A percentile compares a stretch with the other conserved stretches of the same genome.
Evolutionary conservation across 2,329 filamentous ascomycete species (phyloP).

Genomic region (Phoma sp.): DNA sequence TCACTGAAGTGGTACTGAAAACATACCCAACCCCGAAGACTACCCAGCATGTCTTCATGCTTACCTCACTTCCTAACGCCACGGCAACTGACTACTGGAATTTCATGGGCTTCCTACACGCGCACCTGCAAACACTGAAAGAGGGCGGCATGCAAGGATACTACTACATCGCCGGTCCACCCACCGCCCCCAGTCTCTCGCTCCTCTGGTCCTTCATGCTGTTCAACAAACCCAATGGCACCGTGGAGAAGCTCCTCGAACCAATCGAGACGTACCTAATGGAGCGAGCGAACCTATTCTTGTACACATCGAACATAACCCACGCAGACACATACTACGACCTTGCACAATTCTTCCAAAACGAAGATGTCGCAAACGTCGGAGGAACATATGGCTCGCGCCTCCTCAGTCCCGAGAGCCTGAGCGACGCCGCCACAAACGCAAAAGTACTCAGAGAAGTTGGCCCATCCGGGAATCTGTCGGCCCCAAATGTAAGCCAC

Average conservation of each 20-base stretch:
- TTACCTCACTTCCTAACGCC: conserved; percentile 18
- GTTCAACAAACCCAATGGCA: conserved; percentile 31
- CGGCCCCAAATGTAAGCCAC: neutral
- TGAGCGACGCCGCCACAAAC: conserved; percentile 22
- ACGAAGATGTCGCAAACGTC: conserved; percentile 33
- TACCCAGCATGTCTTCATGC: conserved; percentile 22
- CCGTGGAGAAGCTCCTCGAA: conserved; percentile 25
- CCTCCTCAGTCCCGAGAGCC: conserved; percentile 27
- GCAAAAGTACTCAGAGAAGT: conserved; percentile 21
- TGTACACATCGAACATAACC: conserved; percentile 20
- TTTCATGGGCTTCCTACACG: conserved; percentile 30
- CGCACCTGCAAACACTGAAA: conserved; percentile 33
- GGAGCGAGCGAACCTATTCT: conserved; percentile 13
- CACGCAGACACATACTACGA: conserved; percentile 24
- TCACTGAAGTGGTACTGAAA: conserved; percentile 34
- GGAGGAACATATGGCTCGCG: conserved; percentile 32
- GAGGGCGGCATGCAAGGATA: conserved; percentile 39
- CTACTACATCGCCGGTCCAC: conserved; percentile 34
- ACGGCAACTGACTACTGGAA: conserved; percentile 25
- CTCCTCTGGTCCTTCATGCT: conserved; percentile 31
- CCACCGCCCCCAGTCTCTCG: conserved; percentile 18
- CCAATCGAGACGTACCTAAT: conserved; percentile 28
- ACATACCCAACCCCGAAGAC: conserved; percentile 41
- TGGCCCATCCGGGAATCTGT: neutral
- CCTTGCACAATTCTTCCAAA: conserved; percentile 1